Evolutionary conservation across 257 asterid species (phyloP).

Genomic region (Fraxinus quadrangulata): DNA sequence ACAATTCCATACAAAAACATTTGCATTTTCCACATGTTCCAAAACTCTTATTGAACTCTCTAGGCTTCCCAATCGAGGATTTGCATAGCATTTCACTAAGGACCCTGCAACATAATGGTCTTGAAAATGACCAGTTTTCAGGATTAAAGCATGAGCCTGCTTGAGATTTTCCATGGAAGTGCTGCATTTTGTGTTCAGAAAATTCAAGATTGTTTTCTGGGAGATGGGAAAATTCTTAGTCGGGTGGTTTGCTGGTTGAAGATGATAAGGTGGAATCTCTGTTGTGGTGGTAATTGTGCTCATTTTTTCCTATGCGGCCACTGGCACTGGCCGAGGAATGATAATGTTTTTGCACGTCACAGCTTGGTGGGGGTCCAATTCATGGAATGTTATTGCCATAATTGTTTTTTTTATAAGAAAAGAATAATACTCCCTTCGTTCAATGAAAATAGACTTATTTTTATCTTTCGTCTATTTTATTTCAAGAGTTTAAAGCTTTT

Average conservation of each 20-base stretch:
- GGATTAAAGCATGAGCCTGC: constrained; percentile 47
- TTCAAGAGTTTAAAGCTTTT: too few relatives aligned
- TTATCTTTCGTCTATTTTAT: too few relatives aligned
- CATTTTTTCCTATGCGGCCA: neutral
- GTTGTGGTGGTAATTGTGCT: constrained; percentile 4
- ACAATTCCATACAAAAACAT: constrained; percentile 49
- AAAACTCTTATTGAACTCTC: constrained; percentile 26
- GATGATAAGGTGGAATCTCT: constrained; percentile 28
- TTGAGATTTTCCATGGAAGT: constrained; percentile 36
- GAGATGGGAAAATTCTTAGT: constrained; percentile 24
- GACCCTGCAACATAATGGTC: constrained; percentile 53
- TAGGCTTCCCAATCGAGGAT: constrained; percentile 40
- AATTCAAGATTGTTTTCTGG: constrained; percentile 41
- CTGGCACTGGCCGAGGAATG: neutral
- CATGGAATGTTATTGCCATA: neutral
- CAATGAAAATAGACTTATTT: too few relatives aligned
- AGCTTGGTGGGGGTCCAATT: neutral
- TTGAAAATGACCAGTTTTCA: constrained; percentile 48
- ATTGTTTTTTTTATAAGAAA: neutral
- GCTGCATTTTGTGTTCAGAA: constrained; percentile 42
- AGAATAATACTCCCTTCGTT: too few relatives aligned
- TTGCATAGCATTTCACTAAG: constrained; percentile 43
- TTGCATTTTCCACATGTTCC: constrained; percentile 40
- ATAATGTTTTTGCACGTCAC: neutral
- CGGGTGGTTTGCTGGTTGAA: constrained; percentile 6